phyloP scores from a whole-genome alignment of 306 rosid species.

The Canavalia ensiformis region DNA sequence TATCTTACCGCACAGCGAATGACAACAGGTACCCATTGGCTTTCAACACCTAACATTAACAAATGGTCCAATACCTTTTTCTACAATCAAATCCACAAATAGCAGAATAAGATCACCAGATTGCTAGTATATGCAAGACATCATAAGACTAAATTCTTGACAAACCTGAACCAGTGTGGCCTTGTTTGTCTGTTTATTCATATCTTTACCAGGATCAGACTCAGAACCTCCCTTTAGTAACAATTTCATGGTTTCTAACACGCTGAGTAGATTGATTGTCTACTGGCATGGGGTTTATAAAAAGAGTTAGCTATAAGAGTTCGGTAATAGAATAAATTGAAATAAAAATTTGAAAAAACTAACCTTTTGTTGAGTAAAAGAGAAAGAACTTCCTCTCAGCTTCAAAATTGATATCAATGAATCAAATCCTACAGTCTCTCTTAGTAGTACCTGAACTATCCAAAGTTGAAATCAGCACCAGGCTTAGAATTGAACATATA shows the following conservation, averaged over 20 bases:
- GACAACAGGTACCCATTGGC: constrained; percentile 94
- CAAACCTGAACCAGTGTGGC: constrained; percentile 86
- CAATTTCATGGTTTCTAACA: constrained; percentile 80
- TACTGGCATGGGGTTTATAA: constrained; percentile 81
- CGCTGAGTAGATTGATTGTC: constrained; percentile 93
- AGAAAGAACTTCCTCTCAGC: constrained; percentile 76
- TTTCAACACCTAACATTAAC: constrained; percentile 86
- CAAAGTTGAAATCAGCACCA: constrained; percentile 37
- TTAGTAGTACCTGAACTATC: constrained; percentile 73
- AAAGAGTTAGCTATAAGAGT: constrained; percentile 61
- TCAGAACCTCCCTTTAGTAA: constrained; percentile 78
- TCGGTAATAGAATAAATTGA: constrained; percentile 41
- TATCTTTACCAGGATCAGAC: constrained; percentile 80
- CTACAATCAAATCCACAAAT: constrained; percentile 57
- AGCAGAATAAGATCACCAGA: constrained; percentile 48
- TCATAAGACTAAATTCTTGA: constrained; percentile 18
- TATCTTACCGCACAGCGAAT: constrained; percentile 80
- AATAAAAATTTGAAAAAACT: constrained; percentile 57
- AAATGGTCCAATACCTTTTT: constrained; percentile 85
- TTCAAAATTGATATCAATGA: constrained; percentile 79
- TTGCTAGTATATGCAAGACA: constrained; percentile 42
- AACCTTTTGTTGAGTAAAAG: constrained; percentile 95
- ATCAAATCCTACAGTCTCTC: constrained; percentile 93
- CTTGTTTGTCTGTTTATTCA: constrained; percentile 78
- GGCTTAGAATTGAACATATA: constrained; percentile 40